These are phyloP conservation scores for Inonotus obliquus DNA, from an alignment of 1,284 basidiomycete genomes.

Conservation along the genomic window DNA sequence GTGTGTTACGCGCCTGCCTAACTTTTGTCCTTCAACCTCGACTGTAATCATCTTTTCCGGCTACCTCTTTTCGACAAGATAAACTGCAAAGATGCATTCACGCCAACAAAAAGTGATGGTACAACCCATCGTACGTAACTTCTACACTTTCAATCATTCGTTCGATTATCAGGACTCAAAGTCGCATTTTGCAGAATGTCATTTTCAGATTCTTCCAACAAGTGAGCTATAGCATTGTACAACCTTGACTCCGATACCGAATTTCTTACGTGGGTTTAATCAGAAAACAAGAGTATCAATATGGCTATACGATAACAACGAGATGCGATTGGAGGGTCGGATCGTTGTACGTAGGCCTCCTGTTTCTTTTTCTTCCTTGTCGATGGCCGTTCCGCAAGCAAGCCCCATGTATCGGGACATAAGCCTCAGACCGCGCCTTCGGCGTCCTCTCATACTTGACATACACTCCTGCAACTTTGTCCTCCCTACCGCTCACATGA, in stretches of 20 bases:
- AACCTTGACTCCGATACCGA: slow-evolving; percentile 10
- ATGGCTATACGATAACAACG: slow-evolving; percentile 97
- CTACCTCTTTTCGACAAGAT: neutral
- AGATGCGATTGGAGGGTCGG: slow-evolving; percentile 94
- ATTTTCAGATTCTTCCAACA: slow-evolving; percentile 99
- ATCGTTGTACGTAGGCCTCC: slow-evolving; percentile 76
- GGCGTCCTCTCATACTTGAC: slow-evolving; percentile 19
- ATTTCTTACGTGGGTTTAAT: slow-evolving; percentile 14
- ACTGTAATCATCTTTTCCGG: neutral
- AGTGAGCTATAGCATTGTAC: slow-evolving; percentile 32
- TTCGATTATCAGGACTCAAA: slow-evolving; percentile 24
- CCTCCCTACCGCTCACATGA: slow-evolving; percentile 3
- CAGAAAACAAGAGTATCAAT: slow-evolving; percentile 85
- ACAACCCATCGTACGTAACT: slow-evolving; percentile 83
- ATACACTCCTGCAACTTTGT: neutral
- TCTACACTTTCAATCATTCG: neutral
- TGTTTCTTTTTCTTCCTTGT: slow-evolving; percentile 4
- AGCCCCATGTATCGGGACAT: neutral
- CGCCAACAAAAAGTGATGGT: slow-evolving; percentile 96
- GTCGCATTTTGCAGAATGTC: slow-evolving; percentile 68
- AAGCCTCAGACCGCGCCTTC: slow-evolving; percentile 4
- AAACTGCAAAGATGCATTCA: slow-evolving; percentile 66
- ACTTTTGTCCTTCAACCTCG: neutral
- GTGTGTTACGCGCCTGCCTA: neutral
- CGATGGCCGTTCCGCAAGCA: neutral